Evolutionary conservation across 1,284 basidiomycete species (phyloP), one percentile per base, ranked within the genome.

Genomic region (Sphagnurus paluster): DNA sequence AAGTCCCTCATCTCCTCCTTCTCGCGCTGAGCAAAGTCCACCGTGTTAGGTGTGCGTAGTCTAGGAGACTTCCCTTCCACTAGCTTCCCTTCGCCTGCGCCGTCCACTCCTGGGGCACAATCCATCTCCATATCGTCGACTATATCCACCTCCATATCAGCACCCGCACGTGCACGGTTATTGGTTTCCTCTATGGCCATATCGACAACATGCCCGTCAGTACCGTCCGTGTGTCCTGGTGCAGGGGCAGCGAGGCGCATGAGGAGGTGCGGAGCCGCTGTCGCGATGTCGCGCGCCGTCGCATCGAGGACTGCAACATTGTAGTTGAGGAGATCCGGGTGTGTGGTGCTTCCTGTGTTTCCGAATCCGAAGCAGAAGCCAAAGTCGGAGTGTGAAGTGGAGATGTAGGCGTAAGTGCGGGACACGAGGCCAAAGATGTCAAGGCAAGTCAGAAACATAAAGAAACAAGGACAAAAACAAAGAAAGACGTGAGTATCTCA

Each of bases 1-100:
- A 96, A 72, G 57, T 89, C 84, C 20, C 87, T 76, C 89, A 95
- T 95, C 70, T 96, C 93, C 50, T 92, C 87, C 63, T 84, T 82
- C 69, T 97, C 93, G 26, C 87, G 73, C 56, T 80, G 75, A 14
- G 84, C 80, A 64, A 90, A 88, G 60, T 87, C 80, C 55, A 88
- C 78, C 13, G 81, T 86, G 63, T 84, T 84, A 37, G 75, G 70
- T 44, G 47, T 57, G 20, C 36, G 17, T 6, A 28, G 21, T 38
- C 41, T 17, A 40, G 32, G 23, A 42, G 34, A 4, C 9, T 3
- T 7, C 11, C 29, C 6, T 32, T 32, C 13, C 13, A n/a, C 29
- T 4, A 10, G 29, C 29, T n/a, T 10, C 30, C 14, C 14, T 9
- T 5, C 13, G n/a, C 8, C 33, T 28, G 39, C 44, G 3, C 24